Base-by-base conservation (phyloP, 257 asterid species). In the Voacanga thouarsii region DNA sequence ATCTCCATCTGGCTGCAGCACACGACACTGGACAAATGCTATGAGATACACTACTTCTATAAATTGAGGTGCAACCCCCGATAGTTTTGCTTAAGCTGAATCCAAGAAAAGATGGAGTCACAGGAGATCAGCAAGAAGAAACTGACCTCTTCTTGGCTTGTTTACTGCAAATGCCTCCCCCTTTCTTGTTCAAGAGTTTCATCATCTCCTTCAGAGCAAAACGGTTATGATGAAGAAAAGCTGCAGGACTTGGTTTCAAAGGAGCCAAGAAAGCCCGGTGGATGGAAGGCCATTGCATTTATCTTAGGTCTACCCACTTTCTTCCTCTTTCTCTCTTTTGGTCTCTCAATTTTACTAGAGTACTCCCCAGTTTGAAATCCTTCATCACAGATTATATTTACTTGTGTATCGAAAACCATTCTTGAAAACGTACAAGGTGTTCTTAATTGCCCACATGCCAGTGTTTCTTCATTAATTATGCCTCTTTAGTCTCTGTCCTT, bases 281-380 rank as follows among this genome's bases (percentile, higher is more conserved):
- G 97, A 44, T 91, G 97, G 97, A 93, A 82, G 71, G 86, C 96
- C 84, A 91, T 93, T 90, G 91, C 96, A 21, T 91, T 80, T 26
- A 80, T 93, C 66, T 82, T 93, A 76, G 97, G 97, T 93, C 30
- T 49, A 7, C 14, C 1, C 76, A 18, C 45, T 8, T 44, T 44
- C 47, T 44, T 8, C 26, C 30, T 63, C 65, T 45, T 26, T 53
- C 47, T 10, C 30, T 28, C 6, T 12, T 33, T 50, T 26, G 12
- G 6, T 12, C 21, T 4, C 37, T 21, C 2, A 33, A 33, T 33
- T 33, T 33, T 33, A 33, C 37, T 33, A 33, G 37, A 33, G n/a
- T n/a, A n/a, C 37, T 33, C 47, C 6, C 47, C 4, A 43, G 47
- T 43, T 7, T 43, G 47, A 5, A 43, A 43, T 43, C 5, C 6